Evolutionary conservation across 805 yeast genomes (phyloP), one percentile per base, ranked within the genome.

Genomic region (Candida ortonii): DNA sequence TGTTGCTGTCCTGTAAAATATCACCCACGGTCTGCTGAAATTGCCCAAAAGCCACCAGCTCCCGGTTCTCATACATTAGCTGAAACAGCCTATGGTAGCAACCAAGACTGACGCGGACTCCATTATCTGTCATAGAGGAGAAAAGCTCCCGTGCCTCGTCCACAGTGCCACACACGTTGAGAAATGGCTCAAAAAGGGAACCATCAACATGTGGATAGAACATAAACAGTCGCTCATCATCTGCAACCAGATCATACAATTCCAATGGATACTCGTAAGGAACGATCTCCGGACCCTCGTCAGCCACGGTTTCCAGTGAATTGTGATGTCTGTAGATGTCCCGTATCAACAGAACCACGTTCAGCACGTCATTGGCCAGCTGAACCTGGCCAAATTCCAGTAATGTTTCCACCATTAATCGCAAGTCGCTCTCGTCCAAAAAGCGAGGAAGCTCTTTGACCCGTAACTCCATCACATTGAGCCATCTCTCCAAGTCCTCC

Each of bases 251-350:
- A 28, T 53, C 59, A 33, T 36, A 52, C 25, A 53, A 9, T n/a
- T 47, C 50, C 28, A 42, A 30, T n/a, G 53, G 52, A 22, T 43
- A 30, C 20, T 47, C 46, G 38, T 43, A 47, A 7, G 50, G 49
- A 8, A 48, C 32, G 17, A 27, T 22, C 6, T 30, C 27, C 12
- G 21, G 21, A 10, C 31, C 30, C 6, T 40, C 40, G 11, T 43
- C 30, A 7, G 39, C 46, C 7, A 50, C 31, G 4, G 25, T 23
- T 11, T 43, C 32, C 16, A 46, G 21, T 11, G 23, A 16, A 29
- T 38, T 16, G 15, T 38, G 41, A 9, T 44, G 34, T 24, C 36
- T 31, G 30, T 33, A 47, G 7, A 43, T 32, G 16, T 47, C 46
- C 25, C 43, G 34, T 6, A 48, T 33, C 3, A 44, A 33, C 7